Percentiles rank a stretch among this genome's conserved stretches.
phyloP scores from a whole-genome alignment of 2,329 filamentous ascomycete species.

The Calonectria leucothoes region DNA sequence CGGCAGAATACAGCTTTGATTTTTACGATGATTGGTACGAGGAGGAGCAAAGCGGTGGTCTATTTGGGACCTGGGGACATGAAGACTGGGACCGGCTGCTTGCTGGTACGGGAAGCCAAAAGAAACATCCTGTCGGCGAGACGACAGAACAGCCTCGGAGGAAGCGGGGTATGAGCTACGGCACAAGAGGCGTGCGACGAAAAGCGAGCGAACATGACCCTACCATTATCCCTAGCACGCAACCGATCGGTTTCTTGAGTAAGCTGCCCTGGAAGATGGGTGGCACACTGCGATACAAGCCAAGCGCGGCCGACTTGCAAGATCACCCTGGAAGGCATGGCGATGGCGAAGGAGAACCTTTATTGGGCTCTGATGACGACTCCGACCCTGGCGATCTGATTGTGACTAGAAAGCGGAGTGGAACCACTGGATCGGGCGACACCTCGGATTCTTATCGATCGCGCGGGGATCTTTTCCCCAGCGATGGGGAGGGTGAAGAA shows the following conservation, averaged over 20 bases:
- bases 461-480: conserved; percentile 89
- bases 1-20: conserved; percentile 89
- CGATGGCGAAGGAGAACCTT: conserved; percentile 73
- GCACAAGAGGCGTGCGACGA: conserved; percentile 69
- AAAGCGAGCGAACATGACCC: conserved; percentile 75
- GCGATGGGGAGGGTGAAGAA: conserved; percentile 86
- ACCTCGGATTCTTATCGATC: conserved; percentile 90
- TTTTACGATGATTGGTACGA: conserved; percentile 98
- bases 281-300: conserved; percentile 85
- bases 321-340: conserved; percentile 77
- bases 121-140: conserved; percentile 48
- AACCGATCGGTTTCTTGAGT: conserved; percentile 86
- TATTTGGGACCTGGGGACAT: conserved; percentile 79
- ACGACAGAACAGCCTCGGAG: conserved; percentile 73
- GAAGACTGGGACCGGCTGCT: conserved; percentile 89
- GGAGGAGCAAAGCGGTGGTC: conserved; percentile 63
- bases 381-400: conserved; percentile 45
- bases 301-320: conserved; percentile 89
- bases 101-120: conserved; percentile 71
- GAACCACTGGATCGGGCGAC: conserved; percentile 81
- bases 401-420: conserved; percentile 71
- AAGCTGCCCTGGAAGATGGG: conserved; percentile 88
- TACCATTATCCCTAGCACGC: conserved; percentile 90
- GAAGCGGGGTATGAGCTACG: conserved; percentile 91
- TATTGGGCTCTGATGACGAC: conserved; percentile 63